phyloP scores from a whole-genome alignment of 1,284 basidiomycete genomes.

The Sporisorium scitamineum region DNA sequence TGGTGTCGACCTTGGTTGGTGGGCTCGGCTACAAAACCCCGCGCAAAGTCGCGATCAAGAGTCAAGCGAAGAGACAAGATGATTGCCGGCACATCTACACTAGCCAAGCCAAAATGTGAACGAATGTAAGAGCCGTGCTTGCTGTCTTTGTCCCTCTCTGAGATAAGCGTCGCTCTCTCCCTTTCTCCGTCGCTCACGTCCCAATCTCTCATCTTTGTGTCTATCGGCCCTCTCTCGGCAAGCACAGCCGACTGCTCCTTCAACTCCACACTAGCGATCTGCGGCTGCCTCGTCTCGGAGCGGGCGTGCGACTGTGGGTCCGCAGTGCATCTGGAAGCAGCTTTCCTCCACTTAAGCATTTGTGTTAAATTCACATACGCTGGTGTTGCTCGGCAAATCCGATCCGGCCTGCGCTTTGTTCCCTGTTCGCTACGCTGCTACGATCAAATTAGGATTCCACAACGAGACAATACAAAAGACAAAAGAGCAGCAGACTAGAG shows the following conservation, averaged over 20 bases:
- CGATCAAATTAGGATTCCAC: not conserved
- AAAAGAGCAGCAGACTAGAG: not conserved
- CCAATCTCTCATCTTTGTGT: not conserved
- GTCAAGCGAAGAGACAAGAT: not conserved
- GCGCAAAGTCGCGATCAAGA: not conserved
- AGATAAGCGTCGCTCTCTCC: too few relatives aligned
- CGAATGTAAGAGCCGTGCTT: not conserved
- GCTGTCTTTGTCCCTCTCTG: not conserved
- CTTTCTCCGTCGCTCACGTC: too few relatives aligned
- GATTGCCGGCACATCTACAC: not conserved
- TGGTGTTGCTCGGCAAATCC: not conserved
- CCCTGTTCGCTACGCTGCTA: not conserved
- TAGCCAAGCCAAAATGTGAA: not conserved
- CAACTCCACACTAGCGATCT: not conserved
- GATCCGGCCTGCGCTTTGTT: not conserved
- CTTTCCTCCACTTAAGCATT: not conserved
- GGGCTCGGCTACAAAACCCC: not conserved
- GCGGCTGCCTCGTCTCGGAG: not conserved
- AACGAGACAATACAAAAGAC: not conserved
- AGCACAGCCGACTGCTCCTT: too few relatives aligned
- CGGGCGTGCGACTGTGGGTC: not conserved
- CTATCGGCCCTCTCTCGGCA: not conserved
- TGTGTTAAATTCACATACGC: not conserved
- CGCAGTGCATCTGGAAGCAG: too few relatives aligned
- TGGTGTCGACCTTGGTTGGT: too few relatives aligned